Evolutionary conservation across 192 early-diverging fungal genomes (phyloP).

Genomic region (Geranomyces variabilis): DNA sequence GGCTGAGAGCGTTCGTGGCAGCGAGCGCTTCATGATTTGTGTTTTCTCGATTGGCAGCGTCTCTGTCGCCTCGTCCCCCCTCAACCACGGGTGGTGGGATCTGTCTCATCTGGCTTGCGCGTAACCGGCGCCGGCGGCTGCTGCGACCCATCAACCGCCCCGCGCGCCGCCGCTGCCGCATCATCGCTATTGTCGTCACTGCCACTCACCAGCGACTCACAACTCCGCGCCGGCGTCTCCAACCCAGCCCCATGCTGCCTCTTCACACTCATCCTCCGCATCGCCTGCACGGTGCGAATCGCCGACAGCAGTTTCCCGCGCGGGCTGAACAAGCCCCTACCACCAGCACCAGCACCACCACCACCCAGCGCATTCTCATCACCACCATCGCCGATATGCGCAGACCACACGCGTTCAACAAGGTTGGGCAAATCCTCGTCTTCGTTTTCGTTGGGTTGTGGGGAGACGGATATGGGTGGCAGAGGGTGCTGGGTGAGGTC

Average conservation of each 20-base stretch:
- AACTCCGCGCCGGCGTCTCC: neutral
- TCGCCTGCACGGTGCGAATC: constrained; percentile 25
- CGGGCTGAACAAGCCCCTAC: constrained; percentile 12
- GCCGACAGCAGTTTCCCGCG: constrained; percentile 19
- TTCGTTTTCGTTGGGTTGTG: neutral
- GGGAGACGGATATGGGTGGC: neutral
- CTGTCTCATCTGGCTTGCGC: no score
- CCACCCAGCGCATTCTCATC: no score
- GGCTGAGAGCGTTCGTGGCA: no score
- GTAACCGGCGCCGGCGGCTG: no score
- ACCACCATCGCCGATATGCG: neutral
- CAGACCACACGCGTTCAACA: constrained; percentile 32
- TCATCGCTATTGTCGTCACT: no score
- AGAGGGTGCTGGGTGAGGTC: neutral
- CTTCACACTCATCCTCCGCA: constrained; percentile 18
- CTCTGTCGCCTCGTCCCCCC: no score
- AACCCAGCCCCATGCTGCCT: neutral
- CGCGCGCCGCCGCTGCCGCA: no score
- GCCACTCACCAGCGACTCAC: neutral
- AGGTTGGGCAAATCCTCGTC: constrained; percentile 30
- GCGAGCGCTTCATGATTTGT: no score
- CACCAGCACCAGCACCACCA: no score
- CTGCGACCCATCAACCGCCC: no score
- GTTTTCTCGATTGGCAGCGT: no score
- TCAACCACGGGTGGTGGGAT: no score